Conservation (phyloP, 345 rosid genomes). For the Brassica rapa region DNA sequence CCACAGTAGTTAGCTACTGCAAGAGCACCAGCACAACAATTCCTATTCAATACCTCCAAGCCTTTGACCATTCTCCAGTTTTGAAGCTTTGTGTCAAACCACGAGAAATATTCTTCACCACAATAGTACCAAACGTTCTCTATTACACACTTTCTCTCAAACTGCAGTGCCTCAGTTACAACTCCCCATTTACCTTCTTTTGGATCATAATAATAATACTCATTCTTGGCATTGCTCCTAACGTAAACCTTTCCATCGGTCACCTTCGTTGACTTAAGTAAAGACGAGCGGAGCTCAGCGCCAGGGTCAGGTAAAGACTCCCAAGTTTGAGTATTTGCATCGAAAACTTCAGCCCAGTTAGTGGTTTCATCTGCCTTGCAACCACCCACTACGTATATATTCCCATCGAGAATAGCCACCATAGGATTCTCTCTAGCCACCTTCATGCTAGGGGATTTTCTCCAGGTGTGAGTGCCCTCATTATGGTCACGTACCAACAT, state of each 20-base stretch:
- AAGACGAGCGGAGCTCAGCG: not conserved
- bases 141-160: not conserved
- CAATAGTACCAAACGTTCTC: not conserved
- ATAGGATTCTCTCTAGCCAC: not conserved
- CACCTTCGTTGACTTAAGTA: not conserved
- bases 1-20: not conserved
- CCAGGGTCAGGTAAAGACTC: constrained; percentile 18
- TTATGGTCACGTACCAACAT: not conserved
- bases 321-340: not conserved
- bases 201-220: not conserved
- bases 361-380: not conserved
- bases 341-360: not conserved
- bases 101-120: not conserved
- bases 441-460: not conserved
- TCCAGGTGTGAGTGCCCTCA: not conserved
- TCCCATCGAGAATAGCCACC: not conserved
- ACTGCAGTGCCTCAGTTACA: not conserved
- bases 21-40: not conserved
- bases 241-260: not conserved
- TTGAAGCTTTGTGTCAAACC: not conserved
- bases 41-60: not conserved
- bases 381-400: constrained; percentile 2
- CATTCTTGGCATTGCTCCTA: not conserved
- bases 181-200: not conserved
- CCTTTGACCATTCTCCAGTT: not conserved